Evolutionary conservation across 768 basidiomycete species (phyloP), one percentile per base, ranked within the genome.

Genomic region (Tephrocybe sp.): DNA sequence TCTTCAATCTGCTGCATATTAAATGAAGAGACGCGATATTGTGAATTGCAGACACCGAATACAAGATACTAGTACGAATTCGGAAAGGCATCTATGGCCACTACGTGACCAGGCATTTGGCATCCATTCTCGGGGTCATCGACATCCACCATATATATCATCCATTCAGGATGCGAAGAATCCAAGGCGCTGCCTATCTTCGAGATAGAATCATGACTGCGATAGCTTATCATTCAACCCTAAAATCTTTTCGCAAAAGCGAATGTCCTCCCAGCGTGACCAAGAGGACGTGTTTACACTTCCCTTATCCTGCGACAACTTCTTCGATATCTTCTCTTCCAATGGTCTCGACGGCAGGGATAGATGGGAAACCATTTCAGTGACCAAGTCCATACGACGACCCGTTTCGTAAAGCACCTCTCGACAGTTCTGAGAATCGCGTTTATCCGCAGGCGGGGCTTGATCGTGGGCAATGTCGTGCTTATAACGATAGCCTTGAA

Each of bases 401-500:
- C 48, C 31, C n/a, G 44, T 34, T 7, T 38, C 38, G 39, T 50
- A 47, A 16, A 45, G n/a, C 3, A 51, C 23, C 6, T 35, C 51
- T 1, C 32, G 20, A 14, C 20, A 22, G 2, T 38, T 12, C n/a
- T 13, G 7, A 26, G 26, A 26, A 3, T 26, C 26, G 26, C 11
- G 40, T 17, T 12, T 2, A 1, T 12, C 2, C 7, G 11, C 23
- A 12, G 20, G 40, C 2, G 20, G 20, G 2, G 35, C 17, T 20
- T 38, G 26, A 10, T 23, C 26, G 39, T 6, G 13, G 49, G 41
- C 4, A 30, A 6, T 7, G 12, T 39, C 5, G 45, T 45, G 9
- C 26, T 19, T 11, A 49, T 22, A 2, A 49, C 54, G 1, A 47
- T 33, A 9, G 19, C 31, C 23, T 55, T 49, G 17, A 55, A 55